phyloP scores from a whole-genome alignment of 2,329 filamentous ascomycete species.

The Immersiporthe knoxdaviesiana region DNA sequence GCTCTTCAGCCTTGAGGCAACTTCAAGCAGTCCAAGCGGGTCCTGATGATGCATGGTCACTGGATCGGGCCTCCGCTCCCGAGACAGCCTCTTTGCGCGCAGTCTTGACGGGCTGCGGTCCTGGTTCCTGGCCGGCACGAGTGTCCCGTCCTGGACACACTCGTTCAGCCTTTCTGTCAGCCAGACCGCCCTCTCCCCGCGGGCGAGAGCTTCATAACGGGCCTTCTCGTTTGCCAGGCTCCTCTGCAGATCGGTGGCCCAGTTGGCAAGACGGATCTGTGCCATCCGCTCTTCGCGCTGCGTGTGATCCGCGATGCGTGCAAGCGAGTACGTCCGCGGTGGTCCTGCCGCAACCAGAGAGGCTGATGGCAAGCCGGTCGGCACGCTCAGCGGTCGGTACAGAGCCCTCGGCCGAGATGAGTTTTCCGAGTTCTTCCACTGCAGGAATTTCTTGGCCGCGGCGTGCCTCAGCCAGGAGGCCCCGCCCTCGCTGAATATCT shows the following conservation, averaged over 20 bases:
- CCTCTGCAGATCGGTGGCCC: conserved; percentile 80
- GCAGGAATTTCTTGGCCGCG: conserved; percentile 78
- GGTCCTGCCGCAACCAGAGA: conserved; percentile 28
- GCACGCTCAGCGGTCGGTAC: conserved; percentile 40
- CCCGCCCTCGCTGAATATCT: conserved; percentile 77
- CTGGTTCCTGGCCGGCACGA: conserved; percentile 50
- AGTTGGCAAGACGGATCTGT: conserved; percentile 72
- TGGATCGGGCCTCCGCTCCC: conserved; percentile 10
- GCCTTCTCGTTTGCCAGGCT: conserved; percentile 75
- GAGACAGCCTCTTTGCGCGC: conserved; percentile 15
- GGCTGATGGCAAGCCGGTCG: conserved; percentile 26
- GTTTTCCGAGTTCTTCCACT: conserved; percentile 59
- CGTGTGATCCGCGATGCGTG: conserved; percentile 55
- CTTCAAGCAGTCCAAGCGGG: conserved; percentile 75
- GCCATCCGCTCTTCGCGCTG: conserved; percentile 41
- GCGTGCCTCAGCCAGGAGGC: conserved; percentile 81
- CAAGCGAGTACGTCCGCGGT: conserved; percentile 59
- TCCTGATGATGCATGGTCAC: conserved; percentile 58
- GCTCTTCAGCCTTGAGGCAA: conserved; percentile 67
- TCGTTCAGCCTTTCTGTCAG: conserved; percentile 68
- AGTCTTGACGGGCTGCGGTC: conserved; percentile 21
- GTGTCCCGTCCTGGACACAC: conserved; percentile 66
- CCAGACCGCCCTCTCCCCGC: conserved; percentile 69
- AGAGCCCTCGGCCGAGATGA: conserved; percentile 40
- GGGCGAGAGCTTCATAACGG: conserved; percentile 65